Conservation (phyloP, 129 eudicot species). For the Deinandra increscens region DNA sequence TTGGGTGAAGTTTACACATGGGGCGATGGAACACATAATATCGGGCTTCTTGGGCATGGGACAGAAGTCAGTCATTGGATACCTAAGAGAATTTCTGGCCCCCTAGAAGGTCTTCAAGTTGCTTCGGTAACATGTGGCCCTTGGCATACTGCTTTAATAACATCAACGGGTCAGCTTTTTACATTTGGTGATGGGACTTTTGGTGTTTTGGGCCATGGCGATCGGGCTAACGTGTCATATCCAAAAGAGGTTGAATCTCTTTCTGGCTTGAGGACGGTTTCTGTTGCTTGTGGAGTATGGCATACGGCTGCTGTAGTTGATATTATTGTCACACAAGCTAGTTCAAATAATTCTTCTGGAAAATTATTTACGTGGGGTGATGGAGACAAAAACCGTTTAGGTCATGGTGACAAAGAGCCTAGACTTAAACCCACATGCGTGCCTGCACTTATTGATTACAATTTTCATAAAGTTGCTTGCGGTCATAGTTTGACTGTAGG, state of each 20-base stretch:
- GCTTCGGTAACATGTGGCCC: constrained; percentile 81
- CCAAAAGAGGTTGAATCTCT: constrained; percentile 87
- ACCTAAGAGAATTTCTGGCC: constrained; percentile 80
- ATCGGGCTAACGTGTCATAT: constrained; percentile 54
- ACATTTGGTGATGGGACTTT: constrained; percentile 97
- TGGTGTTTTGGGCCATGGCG: constrained; percentile 88
- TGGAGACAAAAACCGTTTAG: constrained; percentile 88
- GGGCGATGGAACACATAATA: constrained; percentile 93
- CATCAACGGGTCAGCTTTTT: constrained; percentile 79
- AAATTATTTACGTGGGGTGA: constrained; percentile 97
- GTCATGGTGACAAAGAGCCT: constrained; percentile 89
- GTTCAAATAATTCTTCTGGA: constrained; percentile 66
- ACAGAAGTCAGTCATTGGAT: constrained; percentile 91
- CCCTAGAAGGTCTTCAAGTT: constrained; percentile 82
- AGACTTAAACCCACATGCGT: constrained; percentile 83
- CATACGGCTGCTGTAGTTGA: constrained; percentile 98
- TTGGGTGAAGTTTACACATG: constrained; percentile 82
- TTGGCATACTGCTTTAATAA: constrained; percentile 87
- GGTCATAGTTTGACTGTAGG: constrained; percentile 94
- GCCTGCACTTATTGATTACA: constrained; percentile 73
- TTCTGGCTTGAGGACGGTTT: constrained; percentile 70
- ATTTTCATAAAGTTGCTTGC: constrained; percentile 82
- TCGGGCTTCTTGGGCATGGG: constrained; percentile 91
- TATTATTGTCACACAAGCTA: constrained; percentile 73
- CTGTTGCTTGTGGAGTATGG: constrained; percentile 98